Conservation (phyloP, 2,329 filamentous ascomycete species). For the Simplicillium aogashimaense region DNA sequence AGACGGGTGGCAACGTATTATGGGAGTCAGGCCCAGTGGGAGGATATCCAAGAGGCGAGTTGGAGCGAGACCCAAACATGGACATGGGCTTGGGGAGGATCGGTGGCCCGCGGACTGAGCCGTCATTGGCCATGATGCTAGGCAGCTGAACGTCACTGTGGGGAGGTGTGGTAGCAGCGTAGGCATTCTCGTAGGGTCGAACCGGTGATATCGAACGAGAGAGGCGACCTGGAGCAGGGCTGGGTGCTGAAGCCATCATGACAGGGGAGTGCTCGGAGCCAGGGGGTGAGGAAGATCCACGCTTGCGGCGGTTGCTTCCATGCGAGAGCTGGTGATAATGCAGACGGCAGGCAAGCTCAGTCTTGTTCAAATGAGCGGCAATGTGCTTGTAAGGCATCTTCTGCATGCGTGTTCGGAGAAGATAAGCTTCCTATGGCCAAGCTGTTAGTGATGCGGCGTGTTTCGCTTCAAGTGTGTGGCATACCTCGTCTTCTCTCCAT, state of each 20-base stretch:
- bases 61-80: constrained; percentile 30
- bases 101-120: constrained; percentile 43
- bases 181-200: constrained; percentile 32
- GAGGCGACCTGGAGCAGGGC: constrained; percentile 37
- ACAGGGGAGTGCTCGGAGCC: constrained; percentile 44
- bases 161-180: constrained; percentile 28
- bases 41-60: constrained; percentile 28
- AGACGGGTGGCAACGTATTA: constrained; percentile 31
- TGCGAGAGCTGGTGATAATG: constrained; percentile 83
- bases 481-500: constrained; percentile 80
- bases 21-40: constrained; percentile 32
- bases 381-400: constrained; percentile 93
- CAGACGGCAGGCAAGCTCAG: constrained; percentile 75
- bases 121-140: constrained; percentile 34
- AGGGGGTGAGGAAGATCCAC: constrained; percentile 60
- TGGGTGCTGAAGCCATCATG: constrained; percentile 35
- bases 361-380: constrained; percentile 76
- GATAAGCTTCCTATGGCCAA: constrained; percentile 60
- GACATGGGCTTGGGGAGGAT: constrained; percentile 57
- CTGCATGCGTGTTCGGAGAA: constrained; percentile 72
- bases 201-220: constrained; percentile 40
- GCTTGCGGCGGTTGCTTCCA: constrained; percentile 70
- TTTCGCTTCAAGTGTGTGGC: constrained; percentile 11
- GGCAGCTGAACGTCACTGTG: constrained; percentile 39
- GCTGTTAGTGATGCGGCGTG: constrained; percentile 6